Conservation (phyloP, 2,329 filamentous ascomycete species). For the Aspergillus uvarum region DNA sequence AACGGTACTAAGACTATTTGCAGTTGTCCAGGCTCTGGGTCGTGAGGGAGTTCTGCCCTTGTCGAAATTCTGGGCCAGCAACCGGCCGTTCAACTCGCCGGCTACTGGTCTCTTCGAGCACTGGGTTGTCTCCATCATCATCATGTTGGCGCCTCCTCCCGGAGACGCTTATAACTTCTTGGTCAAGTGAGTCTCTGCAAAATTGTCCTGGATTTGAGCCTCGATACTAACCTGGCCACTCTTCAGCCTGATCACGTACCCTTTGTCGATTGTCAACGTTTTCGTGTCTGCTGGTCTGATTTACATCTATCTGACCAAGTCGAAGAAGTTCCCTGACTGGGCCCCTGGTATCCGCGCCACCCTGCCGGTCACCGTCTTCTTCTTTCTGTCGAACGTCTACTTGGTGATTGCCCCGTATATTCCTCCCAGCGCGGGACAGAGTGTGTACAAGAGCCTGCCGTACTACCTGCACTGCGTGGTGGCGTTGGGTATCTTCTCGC, state of each 20-base stretch:
- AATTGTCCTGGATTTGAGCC: not conserved
- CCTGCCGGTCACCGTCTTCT: conserved; percentile 53
- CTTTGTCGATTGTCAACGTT: conserved; percentile 50
- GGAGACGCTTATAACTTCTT: conserved; percentile 68
- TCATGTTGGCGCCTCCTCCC: conserved; percentile 65
- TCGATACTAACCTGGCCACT: conserved; percentile 1
- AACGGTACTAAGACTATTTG: conserved; percentile 4
- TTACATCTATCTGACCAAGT: conserved; percentile 46
- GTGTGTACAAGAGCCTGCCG: conserved; percentile 53
- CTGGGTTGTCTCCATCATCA: conserved; percentile 64
- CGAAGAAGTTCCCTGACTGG: conserved; percentile 46
- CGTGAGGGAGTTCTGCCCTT: conserved; percentile 69
- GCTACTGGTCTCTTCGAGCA: conserved; percentile 61
- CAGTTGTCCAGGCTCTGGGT: conserved; percentile 58
- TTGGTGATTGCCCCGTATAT: conserved; percentile 54
- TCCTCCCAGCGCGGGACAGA: conserved; percentile 49
- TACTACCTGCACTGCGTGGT: conserved; percentile 57
- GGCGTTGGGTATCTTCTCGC: conserved; percentile 50
- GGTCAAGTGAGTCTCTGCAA: conserved; percentile 36
- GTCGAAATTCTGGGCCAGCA: conserved; percentile 67
- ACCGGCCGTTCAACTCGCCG: conserved; percentile 65
- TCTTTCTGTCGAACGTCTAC: conserved; percentile 55
- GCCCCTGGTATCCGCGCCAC: conserved; percentile 51
- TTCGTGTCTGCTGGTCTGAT: conserved; percentile 52
- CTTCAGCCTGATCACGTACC: conserved; percentile 40